A percentile compares a stretch with the other conserved stretches of the same genome.
phyloP scores from a whole-genome alignment of 2,329 filamentous ascomycete genomes.

The Penicillium sp. region DNA sequence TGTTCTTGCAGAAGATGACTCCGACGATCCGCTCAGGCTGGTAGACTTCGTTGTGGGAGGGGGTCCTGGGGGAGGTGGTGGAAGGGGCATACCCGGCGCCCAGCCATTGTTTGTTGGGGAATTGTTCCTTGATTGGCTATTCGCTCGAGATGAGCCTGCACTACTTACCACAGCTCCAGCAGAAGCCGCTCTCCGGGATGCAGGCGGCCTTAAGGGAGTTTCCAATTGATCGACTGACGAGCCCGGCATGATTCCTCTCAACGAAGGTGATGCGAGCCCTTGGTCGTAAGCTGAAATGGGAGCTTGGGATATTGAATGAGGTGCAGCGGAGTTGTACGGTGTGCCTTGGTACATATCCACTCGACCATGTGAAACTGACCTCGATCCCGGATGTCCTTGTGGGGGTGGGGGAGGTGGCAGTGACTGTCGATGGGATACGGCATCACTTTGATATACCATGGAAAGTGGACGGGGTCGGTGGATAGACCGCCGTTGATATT shows the following conservation, averaged over 20 bases:
- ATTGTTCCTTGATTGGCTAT: constrained; percentile 34
- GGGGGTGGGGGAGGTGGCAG: constrained; percentile 40
- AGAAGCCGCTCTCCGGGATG: constrained; percentile 46
- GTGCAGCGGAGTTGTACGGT: constrained; percentile 14
- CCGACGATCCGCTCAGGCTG: constrained; percentile 38
- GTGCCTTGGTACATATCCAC: constrained; percentile 25
- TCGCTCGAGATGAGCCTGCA: constrained; percentile 31
- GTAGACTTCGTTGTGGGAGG: constrained; percentile 43
- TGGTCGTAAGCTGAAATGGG: constrained; percentile 23
- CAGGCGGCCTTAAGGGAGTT: constrained; percentile 34
- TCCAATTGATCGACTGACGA: constrained; percentile 22
- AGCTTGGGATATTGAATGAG: constrained; percentile 17
- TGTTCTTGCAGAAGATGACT: constrained; percentile 30
- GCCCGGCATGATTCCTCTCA: constrained; percentile 12
- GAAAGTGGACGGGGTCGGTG: constrained; percentile 35
- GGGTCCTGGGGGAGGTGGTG: constrained; percentile 48
- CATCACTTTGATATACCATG: constrained; percentile 29
- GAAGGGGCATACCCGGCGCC: constrained; percentile 48
- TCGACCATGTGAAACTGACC: constrained; percentile 36
- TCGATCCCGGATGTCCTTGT: constrained; percentile 28
- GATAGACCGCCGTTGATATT: constrained; percentile 26
- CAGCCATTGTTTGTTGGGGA: constrained; percentile 38
- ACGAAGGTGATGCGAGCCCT: constrained; percentile 15
- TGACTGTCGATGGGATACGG: constrained; percentile 29
- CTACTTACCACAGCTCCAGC: constrained; percentile 43